Conservation (phyloP, 768 basidiomycete species). For the Peribolospora kevripleyi region DNA sequence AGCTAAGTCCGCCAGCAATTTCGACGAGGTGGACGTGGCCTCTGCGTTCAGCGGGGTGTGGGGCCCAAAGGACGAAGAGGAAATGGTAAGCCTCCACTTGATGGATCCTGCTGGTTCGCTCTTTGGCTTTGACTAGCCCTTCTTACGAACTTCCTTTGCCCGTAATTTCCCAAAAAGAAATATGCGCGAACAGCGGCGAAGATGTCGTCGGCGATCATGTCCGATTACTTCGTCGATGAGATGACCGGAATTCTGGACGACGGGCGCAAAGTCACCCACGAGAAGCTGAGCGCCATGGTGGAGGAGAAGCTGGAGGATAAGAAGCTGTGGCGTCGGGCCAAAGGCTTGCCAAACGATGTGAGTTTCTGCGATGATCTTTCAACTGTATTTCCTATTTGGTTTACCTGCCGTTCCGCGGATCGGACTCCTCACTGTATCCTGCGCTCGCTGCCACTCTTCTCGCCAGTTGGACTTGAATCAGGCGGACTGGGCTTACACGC, state of each 20-base stretch:
- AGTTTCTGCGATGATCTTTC: slow-evolving; percentile 16
- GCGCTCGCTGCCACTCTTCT: background rate
- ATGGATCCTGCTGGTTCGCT: background rate
- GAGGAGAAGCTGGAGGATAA: slow-evolving; percentile 80
- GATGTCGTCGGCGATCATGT: slow-evolving; percentile 62
- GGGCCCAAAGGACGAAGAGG: slow-evolving; percentile 74
- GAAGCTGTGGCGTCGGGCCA: slow-evolving; percentile 57
- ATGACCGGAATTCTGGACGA: slow-evolving; percentile 76
- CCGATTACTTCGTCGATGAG: slow-evolving; percentile 50
- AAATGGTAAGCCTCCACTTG: slow-evolving; percentile 36
- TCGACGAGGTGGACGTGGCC: slow-evolving; percentile 57
- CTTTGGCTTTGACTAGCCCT: background rate
- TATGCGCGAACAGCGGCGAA: slow-evolving; percentile 30
- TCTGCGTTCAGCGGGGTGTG: slow-evolving; percentile 50
- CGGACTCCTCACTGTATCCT: background rate
- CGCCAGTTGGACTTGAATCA: slow-evolving; percentile 61
- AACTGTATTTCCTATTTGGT: background rate
- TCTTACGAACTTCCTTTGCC: background rate
- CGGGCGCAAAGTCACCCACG: slow-evolving; percentile 73
- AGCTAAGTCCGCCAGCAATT: slow-evolving; percentile 26
- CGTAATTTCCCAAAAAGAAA: no score
- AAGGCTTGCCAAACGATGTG: slow-evolving; percentile 42
- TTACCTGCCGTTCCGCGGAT: background rate
- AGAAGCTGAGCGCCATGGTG: slow-evolving; percentile 57
- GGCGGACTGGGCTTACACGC: slow-evolving; percentile 80